Base-by-base conservation (phyloP, 192 early-diverging fungal genomes). In the Backusella sp. region DNA sequence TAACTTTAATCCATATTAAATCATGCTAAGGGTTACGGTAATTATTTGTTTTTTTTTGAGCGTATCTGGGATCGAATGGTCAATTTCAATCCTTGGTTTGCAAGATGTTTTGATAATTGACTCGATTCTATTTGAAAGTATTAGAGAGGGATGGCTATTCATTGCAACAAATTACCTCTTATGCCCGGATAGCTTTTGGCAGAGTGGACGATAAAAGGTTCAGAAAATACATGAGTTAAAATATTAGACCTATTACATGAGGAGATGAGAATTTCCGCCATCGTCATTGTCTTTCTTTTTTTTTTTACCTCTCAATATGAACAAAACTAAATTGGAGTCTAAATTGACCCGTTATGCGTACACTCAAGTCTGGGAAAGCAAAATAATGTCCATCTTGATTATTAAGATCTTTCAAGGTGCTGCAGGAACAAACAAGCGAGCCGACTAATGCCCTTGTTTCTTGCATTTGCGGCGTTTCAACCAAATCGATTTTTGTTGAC, bases 331-430 rank as follows among this genome's bases (percentile, higher is more conserved):
- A 73, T 23, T 65, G 19, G 14, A 73, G 34, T 56, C 90, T 75
- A 76, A 92, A 94, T 19, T 85, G 83, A 28, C 95, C 95, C 62
- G 96, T 93, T 85, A 94, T 93, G 7, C 96, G 83, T 17, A 96
- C 93, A 30, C 93, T 94, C 9, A 97, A 84, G 80, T 97, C 96
- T 9, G 96, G 93, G 81, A 97, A 97, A 30, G 96, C 93, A 87
- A 97, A 97, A 76, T 95, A 97, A 1, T 91, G 93, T 7, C 94
- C 94, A 52, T 93, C 90, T 26, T 85, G 83, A 75, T 90, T 87
- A 67, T 95, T 90, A 28, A 92, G 82, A 62, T 96, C 94, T 72
- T 94, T 94, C 28, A 96, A 80, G 12, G 92, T 90, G 42, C 91
- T 93, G 39, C 95, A 83, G 19, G 95, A 96, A 0, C 94, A 94